Conservation (phyloP, 805 yeast species). For the Nakazawaea holstii region DNA sequence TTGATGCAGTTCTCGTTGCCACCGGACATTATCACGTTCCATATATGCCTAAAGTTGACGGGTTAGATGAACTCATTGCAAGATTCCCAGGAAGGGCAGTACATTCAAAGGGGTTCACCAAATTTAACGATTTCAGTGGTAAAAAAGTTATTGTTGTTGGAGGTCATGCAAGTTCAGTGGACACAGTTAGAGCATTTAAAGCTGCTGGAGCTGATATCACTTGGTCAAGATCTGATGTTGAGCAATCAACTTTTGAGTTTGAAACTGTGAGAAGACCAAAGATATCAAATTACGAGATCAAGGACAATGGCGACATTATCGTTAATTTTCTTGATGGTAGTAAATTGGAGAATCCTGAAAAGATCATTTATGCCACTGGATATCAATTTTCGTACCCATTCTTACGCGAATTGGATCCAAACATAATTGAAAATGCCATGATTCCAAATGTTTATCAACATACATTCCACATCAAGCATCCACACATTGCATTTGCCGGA, state of each 20-base stretch:
- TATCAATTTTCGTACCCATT: constrained; percentile 21
- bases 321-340: constrained; percentile 21
- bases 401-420: constrained; percentile 16
- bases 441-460: constrained; percentile 28
- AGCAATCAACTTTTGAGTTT: too few species aligned
- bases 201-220: background rate
- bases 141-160: constrained; percentile 12
- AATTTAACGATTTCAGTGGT: constrained; percentile 14
- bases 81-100: constrained; percentile 14
- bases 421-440: constrained; percentile 22
- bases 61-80: constrained; percentile 25
- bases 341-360: constrained; percentile 14
- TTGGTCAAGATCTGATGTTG: background rate
- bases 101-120: constrained; percentile 23
- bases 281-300: constrained; percentile 18
- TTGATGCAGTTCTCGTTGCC: constrained; percentile 35
- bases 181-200: constrained; percentile 3
- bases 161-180: constrained; percentile 3
- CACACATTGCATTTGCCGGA: constrained; percentile 29
- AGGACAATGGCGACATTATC: constrained; percentile 8
- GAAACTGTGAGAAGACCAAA: constrained; percentile 22
- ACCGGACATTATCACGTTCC: constrained; percentile 40
- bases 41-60: constrained; percentile 31
- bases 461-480: constrained; percentile 28
- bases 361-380: constrained; percentile 23